Percentiles rank a stretch among this genome's conserved stretches.
These are phyloP conservation scores for Chalaropsis ovoidea DNA, from an alignment of 2,329 filamentous ascomycete species.

Conservation along the genomic window DNA sequence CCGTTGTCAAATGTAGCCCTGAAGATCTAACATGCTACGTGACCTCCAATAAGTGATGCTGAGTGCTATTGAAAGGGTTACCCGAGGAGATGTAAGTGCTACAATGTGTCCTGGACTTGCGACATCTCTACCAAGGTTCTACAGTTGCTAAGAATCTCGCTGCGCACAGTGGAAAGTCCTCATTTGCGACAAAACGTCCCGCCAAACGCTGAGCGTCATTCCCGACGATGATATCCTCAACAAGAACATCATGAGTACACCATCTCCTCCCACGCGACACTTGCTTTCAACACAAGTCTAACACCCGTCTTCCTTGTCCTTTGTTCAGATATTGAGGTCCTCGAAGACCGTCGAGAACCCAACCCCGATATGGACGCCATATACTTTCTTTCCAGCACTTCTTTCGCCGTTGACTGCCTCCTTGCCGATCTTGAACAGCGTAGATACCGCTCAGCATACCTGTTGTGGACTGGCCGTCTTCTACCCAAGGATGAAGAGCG, in stretches of 20 bases:
- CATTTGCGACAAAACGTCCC: constrained; percentile 73
- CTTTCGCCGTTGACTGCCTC: constrained; percentile 85
- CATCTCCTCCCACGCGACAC: constrained; percentile 15
- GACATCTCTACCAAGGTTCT: too few species aligned
- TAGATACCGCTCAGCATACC: constrained; percentile 66
- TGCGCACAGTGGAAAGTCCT: constrained; percentile 81
- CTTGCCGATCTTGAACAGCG: constrained; percentile 82
- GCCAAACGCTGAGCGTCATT: constrained; percentile 78
- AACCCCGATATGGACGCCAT: constrained; percentile 91
- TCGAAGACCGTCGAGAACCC: constrained; percentile 72
- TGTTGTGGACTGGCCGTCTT: constrained; percentile 77
- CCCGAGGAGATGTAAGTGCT: constrained; percentile 62
- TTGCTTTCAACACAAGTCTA: constrained; percentile 22
- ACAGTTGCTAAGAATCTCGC: background rate
- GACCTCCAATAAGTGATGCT: constrained; percentile 46
- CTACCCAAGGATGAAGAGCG: constrained; percentile 60
- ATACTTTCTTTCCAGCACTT: constrained; percentile 76
- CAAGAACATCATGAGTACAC: constrained; percentile 84
- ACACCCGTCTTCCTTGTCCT: constrained; percentile 1
- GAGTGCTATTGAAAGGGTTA: constrained; percentile 64
- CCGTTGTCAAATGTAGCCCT: background rate
- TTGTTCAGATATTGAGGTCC: constrained; percentile 76
- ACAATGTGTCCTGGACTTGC: background rate
- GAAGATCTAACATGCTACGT: constrained; percentile 31
- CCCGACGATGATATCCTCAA: constrained; percentile 97